Evolutionary conservation across 495 filamentous ascomycete genomes (phyloP).

Genomic region (Evansstolkia leycettana): DNA sequence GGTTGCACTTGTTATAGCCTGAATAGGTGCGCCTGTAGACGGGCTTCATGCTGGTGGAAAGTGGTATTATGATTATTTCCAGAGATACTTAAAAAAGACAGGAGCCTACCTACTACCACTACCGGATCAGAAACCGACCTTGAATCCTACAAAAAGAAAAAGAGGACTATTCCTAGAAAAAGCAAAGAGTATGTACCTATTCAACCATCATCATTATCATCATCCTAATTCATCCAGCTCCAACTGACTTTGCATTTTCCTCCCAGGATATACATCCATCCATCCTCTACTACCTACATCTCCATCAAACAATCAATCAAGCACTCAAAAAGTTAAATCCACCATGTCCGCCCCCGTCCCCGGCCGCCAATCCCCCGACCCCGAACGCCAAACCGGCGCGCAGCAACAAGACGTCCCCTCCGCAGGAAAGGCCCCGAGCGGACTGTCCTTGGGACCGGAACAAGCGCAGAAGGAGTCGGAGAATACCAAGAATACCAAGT

Average conservation of each 20-base stretch:
- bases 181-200: too few species aligned
- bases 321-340: conserved; percentile 2
- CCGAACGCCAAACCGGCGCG: conserved; percentile 49
- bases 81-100: too few species aligned
- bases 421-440: conserved; percentile 42
- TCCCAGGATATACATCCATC: too few species aligned
- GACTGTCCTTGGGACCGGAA: conserved; percentile 19
- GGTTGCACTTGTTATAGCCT: too few species aligned
- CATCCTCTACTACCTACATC: too few species aligned
- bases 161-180: too few species aligned
- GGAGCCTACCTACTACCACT: not conserved
- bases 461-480: conserved; percentile 26
- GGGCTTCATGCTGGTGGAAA: too few species aligned
- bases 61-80: too few species aligned
- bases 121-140: not conserved
- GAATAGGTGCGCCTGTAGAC: too few species aligned
- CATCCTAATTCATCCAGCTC: too few species aligned
- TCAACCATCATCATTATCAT: too few species aligned
- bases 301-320: conserved; percentile 3
- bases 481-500: conserved; percentile 16
- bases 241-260: too few species aligned
- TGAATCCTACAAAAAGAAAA: not conserved
- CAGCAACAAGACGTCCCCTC: conserved; percentile 48
- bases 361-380: conserved; percentile 74
- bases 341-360: conserved; percentile 30